Evolutionary conservation across 805 yeast species (phyloP), one percentile per base, ranked within the genome.

Genomic region (Candida vaughaniae): DNA sequence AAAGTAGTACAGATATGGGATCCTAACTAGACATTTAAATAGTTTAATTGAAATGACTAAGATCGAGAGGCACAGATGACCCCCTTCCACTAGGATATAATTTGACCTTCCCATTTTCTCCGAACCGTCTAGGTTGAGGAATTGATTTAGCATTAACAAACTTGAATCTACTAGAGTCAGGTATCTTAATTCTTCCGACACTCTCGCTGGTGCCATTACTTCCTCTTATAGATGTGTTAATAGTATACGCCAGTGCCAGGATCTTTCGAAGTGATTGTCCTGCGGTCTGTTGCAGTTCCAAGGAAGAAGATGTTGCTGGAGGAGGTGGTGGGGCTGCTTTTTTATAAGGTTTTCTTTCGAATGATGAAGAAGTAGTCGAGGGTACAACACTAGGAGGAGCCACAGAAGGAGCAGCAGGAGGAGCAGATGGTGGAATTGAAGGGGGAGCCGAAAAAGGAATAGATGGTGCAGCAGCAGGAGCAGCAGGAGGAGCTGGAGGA

Each of bases 81-180:
- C 98, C 98, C 49, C 96, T 75, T 10, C 98, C 98, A 62, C 96
- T 86, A 12, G 98, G 96, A 63, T 93, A 93, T 46, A 89, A 66
- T 57, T 91, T 89, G 12, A 46, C 52, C 20, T 37, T 44, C 2
- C 55, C 57, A 31, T 73, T 73, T 3, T 81, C 85, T 35, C 75
- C 79, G 53, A 85, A 88, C 33, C 75, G 73, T 47, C 98, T 72
- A n/a, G 99, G 98, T 48, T 78, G 79, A 0, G 99, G 98, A 30
- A 93, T 66, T 16, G 87, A 83, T 29, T 64, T 60, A 12, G 75
- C 71, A 55, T 85, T 85, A 3, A 66, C 55, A 69, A 87, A 90
- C 46, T 72, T 75, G 67, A 82, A 89, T 49, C 90, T 66, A 4
- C 35, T 41, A 9, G 58, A 58, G 54, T 85, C 93, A 48, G 86